Evolutionary conservation across 2,329 filamentous ascomycete genomes (phyloP), one percentile per base, ranked within the genome.

Genomic region (Neofusicoccum ribis): DNA sequence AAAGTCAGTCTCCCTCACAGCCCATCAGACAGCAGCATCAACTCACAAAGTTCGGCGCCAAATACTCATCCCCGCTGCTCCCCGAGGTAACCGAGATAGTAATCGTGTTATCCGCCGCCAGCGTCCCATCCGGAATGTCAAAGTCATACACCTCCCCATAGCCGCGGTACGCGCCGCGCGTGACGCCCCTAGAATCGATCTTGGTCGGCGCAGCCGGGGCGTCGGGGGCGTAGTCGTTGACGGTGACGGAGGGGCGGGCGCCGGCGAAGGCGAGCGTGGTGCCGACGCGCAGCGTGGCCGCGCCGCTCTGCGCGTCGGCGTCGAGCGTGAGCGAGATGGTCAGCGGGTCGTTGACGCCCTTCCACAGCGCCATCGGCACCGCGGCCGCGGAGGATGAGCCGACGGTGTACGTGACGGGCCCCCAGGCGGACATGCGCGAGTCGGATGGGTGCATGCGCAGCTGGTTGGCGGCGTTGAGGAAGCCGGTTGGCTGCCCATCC

Each of bases 361-460:
- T 86, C 77, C 88, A 88, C 31, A 89, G 73, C 0, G 88, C 88
- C 88, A 90, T 90, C 49, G 88, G 87, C 71, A 90, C 88, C 66
- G 83, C 81, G 3, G 77, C 76, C 1, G 82, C 71, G 5, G 77
- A 72, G 27, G 83, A 85, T 23, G 81, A 82, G 46, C 86, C 87
- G 11, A 88, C 84, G 1, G 85, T 88, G 76, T 88, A 89, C 0
- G 86, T 89, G 12, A 82, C 70, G 0, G 86, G 82, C 0, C 80
- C 82, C 88, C 88, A 90, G 64, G 78, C 79, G 31, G 79, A 76
- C 88, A 90, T 90, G 70, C 88, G 84, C 44, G 76, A 77, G 75
- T 90, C 88, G 3, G 85, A 86, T 3, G 88, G 88, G 72, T 91
- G 88, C 88, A 90, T 90, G 60, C 86, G 83, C 14, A 87, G 81